Evolutionary conservation across 2,329 filamentous ascomycete genomes (phyloP).

Genomic region (Phaeomoniella chlamydospora): DNA sequence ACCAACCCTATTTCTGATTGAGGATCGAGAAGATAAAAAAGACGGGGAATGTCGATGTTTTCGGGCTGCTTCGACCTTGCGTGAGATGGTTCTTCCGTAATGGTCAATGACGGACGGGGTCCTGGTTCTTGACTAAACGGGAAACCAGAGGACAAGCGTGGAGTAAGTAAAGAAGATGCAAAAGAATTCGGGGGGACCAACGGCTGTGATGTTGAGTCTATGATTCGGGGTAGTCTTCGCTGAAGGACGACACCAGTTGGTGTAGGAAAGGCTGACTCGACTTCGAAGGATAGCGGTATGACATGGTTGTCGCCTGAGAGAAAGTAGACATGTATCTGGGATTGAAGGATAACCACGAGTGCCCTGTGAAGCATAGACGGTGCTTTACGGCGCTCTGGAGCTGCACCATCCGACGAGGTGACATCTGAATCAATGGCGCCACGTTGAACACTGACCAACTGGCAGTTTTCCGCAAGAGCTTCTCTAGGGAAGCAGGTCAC

Average conservation of each 20-base stretch:
- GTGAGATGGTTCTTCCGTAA: constrained; percentile 39
- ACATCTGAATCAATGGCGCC: background rate
- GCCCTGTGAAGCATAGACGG: constrained; percentile 38
- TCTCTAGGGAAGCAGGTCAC: constrained; percentile 65
- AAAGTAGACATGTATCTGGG: constrained; percentile 87
- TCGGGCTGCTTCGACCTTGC: constrained; percentile 42
- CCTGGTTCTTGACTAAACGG: constrained; percentile 18
- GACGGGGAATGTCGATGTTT: constrained; percentile 39
- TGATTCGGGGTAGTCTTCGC: constrained; percentile 43
- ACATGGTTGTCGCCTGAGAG: constrained; percentile 77
- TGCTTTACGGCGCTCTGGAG: background rate
- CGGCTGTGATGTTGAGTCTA: constrained; percentile 23
- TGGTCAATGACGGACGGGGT: constrained; percentile 31
- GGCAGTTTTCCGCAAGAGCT: too few species aligned
- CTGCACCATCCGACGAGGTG: background rate
- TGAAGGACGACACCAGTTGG: constrained; percentile 77
- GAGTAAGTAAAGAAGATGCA: constrained; percentile 46
- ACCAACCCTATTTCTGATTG: constrained; percentile 74
- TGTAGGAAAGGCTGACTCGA: constrained; percentile 72
- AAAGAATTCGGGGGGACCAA: constrained; percentile 70
- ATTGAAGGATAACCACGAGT: constrained; percentile 80
- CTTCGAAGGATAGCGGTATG: constrained; percentile 86
- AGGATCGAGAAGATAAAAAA: constrained; percentile 77
- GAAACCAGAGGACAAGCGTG: constrained; percentile 18
- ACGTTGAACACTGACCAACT: background rate